phyloP scores from a whole-genome alignment of 768 basidiomycete species.

The Lactarius trivialis region DNA sequence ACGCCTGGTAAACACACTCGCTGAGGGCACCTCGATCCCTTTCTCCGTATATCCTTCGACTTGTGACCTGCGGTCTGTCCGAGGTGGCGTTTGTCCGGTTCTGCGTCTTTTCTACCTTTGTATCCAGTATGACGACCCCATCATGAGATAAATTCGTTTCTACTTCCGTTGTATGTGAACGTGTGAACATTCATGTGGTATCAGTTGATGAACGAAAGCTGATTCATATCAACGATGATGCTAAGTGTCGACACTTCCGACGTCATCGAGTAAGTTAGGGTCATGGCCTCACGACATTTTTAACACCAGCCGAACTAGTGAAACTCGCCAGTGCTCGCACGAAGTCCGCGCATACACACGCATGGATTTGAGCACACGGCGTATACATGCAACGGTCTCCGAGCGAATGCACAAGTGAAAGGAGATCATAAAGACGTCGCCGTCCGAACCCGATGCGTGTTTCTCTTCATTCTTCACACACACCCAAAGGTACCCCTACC shows the following conservation, averaged over 20 bases:
- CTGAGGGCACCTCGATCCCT: neutral
- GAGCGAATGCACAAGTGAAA: neutral
- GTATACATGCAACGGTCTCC: too few relatives aligned
- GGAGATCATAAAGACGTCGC: neutral
- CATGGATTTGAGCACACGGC: too few relatives aligned
- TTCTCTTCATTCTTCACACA: neutral
- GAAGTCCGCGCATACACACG: too few relatives aligned
- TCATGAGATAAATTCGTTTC: conserved; percentile 2
- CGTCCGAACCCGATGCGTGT: neutral
- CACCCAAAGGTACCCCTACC: too few relatives aligned
- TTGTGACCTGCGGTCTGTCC: neutral
- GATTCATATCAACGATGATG: too few relatives aligned
- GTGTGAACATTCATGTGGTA: neutral
- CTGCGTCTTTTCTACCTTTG: conserved; percentile 5
- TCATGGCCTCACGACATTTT: too few relatives aligned
- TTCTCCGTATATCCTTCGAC: neutral
- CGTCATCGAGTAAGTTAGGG: too few relatives aligned
- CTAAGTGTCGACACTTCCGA: too few relatives aligned
- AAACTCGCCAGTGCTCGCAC: neutral
- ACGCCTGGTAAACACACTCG: neutral
- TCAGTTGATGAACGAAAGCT: neutral
- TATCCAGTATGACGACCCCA: conserved; percentile 6
- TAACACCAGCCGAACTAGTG: neutral
- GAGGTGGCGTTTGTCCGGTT: neutral
- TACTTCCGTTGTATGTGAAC: neutral